These are phyloP conservation scores for Loxodes magnus DNA, from an alignment of 73 alveolate species.

Conservation along the genomic window DNA sequence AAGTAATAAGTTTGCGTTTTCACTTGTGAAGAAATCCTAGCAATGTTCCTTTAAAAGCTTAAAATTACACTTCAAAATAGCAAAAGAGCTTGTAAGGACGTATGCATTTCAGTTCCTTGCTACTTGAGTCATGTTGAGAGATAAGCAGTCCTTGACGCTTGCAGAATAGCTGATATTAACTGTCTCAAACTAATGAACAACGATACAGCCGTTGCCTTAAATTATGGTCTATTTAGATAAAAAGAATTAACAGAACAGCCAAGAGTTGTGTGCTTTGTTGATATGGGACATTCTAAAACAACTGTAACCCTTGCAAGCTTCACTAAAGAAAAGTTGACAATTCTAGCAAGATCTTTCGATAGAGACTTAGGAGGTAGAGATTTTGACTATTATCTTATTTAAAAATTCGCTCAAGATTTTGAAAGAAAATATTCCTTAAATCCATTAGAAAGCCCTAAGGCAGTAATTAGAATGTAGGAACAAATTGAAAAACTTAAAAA, in stretches of 20 bases:
- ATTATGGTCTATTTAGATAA: constrained; percentile 94
- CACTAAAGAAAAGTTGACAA: constrained; percentile 65
- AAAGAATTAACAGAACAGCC: constrained; percentile 66
- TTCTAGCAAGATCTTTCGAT: constrained; percentile 64
- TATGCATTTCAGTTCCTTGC: constrained; percentile 76
- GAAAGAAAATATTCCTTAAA: constrained; percentile 60
- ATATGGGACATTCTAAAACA: constrained; percentile 87
- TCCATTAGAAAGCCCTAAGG: constrained; percentile 69
- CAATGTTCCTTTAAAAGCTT: constrained; percentile 45
- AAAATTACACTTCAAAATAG: constrained; percentile 37
- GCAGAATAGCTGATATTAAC: constrained; percentile 69
- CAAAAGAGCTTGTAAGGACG: constrained; percentile 43
- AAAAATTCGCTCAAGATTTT: constrained; percentile 66
- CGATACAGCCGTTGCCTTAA: constrained; percentile 90
- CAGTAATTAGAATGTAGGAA: constrained; percentile 78
- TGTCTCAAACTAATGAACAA: constrained; percentile 86
- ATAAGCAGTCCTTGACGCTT: constrained; percentile 86
- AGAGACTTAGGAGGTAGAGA: constrained; percentile 94
- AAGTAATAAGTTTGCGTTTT: constrained; percentile 33
- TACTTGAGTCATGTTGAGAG: constrained; percentile 84
- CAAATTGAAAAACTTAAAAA: constrained; percentile 85
- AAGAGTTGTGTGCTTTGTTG: constrained; percentile 86
- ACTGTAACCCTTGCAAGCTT: constrained; percentile 81
- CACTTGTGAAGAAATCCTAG: constrained; percentile 74
- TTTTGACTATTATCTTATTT: constrained; percentile 72